Evolutionary conservation across 495 filamentous ascomycete species (phyloP).

Genomic region (Neurospora pannonica): DNA sequence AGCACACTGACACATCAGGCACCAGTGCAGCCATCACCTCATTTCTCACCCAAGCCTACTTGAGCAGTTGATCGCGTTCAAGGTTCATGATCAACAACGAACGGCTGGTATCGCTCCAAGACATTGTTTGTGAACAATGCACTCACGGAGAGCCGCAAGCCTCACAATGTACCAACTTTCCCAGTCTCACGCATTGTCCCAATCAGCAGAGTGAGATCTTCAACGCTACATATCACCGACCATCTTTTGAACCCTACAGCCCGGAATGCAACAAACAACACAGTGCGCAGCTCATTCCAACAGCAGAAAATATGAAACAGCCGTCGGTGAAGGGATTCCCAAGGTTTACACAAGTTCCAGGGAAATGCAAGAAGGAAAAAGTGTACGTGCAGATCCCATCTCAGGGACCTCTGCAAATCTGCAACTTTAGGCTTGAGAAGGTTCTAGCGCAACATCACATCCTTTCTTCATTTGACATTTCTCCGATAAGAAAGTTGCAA

Average conservation of each 20-base stretch:
- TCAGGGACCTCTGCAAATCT: too few species aligned
- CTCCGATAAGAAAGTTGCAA: background rate
- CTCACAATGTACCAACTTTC: background rate
- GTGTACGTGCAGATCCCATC: background rate
- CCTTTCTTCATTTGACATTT: background rate
- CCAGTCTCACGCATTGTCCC: background rate
- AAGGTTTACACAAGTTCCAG: background rate
- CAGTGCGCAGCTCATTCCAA: background rate
- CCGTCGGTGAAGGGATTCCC: background rate
- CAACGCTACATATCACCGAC: background rate
- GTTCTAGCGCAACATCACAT: background rate
- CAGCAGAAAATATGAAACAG: background rate
- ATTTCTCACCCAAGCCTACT: background rate
- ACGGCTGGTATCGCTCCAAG: background rate
- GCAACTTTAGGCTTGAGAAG: too few species aligned
- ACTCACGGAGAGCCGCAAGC: background rate
- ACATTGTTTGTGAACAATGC: background rate
- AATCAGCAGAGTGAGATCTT: background rate
- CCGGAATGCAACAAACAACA: background rate
- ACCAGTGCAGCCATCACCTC: background rate
- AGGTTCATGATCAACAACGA: background rate
- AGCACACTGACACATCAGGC: background rate
- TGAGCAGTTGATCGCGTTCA: background rate
- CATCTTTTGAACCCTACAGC: background rate
- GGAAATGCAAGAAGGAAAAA: background rate